Evolutionary conservation across 371 early-diverging fungal genomes (phyloP).

Genomic region (Mucor circinelloides): DNA sequence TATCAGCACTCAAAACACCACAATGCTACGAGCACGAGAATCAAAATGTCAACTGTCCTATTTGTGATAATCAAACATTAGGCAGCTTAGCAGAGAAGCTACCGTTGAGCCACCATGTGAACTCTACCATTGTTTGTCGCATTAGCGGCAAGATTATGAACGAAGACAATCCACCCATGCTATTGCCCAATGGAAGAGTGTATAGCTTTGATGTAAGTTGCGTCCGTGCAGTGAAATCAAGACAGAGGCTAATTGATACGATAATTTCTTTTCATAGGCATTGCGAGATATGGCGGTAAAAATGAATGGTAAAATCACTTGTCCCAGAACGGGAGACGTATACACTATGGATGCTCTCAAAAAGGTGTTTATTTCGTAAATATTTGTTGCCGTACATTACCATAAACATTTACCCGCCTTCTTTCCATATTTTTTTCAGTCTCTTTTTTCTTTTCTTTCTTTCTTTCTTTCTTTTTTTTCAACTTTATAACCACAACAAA

Average conservation of each 20-base stretch:
- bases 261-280: constrained; percentile 51
- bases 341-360: constrained; percentile 69
- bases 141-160: constrained; percentile 89
- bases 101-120: constrained; percentile 91
- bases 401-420: constrained; percentile 9
- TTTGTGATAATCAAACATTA: constrained; percentile 84
- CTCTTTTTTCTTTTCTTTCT: constrained; percentile 7
- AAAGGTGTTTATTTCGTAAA: constrained; percentile 85
- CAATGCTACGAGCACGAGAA: constrained; percentile 75
- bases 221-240: background rate
- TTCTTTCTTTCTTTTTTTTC: background rate
- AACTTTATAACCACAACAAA: background rate
- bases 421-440: background rate
- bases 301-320: constrained; percentile 74
- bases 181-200: constrained; percentile 93
- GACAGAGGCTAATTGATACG: no score
- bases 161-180: constrained; percentile 94
- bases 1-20: constrained; percentile 90
- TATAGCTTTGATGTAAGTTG: constrained; percentile 75
- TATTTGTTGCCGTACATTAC: background rate
- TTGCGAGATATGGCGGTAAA: constrained; percentile 81
- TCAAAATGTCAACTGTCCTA: constrained; percentile 91
- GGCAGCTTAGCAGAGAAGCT: constrained; percentile 81
- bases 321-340: constrained; percentile 77
- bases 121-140: constrained; percentile 91